Percentiles rank a stretch among this genome's conserved stretches.
These are phyloP conservation scores for Tillandsia fasciculata DNA, from an alignment of 176 grass and related monocot species.

Conservation along the genomic window DNA sequence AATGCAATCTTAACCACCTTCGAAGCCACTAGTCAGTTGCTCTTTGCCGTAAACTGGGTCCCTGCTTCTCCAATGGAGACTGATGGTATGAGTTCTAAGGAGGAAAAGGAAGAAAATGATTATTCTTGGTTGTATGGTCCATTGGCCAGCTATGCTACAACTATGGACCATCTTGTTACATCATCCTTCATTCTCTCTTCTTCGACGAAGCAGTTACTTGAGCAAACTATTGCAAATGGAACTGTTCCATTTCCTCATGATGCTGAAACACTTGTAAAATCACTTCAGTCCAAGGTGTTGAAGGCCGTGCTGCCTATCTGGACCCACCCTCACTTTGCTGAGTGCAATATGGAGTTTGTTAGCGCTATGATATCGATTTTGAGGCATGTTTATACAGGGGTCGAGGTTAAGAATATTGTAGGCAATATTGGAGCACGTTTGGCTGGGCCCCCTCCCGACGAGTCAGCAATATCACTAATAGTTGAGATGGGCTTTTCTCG, in stretches of 20 bases:
- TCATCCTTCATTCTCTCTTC: constrained; percentile 91
- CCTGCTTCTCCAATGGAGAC: constrained; percentile 81
- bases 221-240: constrained; percentile 74
- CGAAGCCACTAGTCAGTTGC: constrained; percentile 93
- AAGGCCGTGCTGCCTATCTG: constrained; percentile 91
- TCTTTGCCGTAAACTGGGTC: constrained; percentile 59
- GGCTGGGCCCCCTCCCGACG: constrained; percentile 77
- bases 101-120: constrained; percentile 58
- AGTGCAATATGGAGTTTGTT: constrained; percentile 77
- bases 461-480: constrained; percentile 82
- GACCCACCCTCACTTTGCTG: constrained; percentile 73
- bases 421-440: constrained; percentile 44
- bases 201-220: constrained; percentile 82
- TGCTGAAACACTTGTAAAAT: constrained; percentile 74
- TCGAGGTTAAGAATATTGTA: constrained; percentile 61
- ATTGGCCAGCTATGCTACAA: constrained; percentile 61
- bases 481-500: constrained; percentile 97
- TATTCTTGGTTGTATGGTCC: constrained; percentile 91
- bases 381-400: constrained; percentile 89
- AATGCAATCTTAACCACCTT: constrained; percentile 85
- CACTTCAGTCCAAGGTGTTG: constrained; percentile 86
- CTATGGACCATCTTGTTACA: constrained; percentile 76
- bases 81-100: constrained; percentile 43
- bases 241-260: constrained; percentile 65
- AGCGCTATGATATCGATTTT: constrained; percentile 87